Conservation (phyloP, 805 yeast genomes). For the Candida alai region DNA sequence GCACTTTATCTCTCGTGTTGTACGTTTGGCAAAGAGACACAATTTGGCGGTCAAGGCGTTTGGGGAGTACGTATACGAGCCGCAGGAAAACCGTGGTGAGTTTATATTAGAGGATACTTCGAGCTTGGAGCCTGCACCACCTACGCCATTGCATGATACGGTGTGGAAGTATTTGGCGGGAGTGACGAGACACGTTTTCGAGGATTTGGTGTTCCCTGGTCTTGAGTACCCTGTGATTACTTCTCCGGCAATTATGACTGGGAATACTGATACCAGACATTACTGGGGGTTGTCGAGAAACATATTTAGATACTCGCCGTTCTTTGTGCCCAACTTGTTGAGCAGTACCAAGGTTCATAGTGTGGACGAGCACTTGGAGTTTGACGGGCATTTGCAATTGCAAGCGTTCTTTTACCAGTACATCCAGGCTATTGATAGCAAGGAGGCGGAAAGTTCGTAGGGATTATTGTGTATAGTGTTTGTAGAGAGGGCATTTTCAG, state of each 20-base stretch:
- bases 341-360: constrained; percentile 49
- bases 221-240: constrained; percentile 35
- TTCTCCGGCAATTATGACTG: constrained; percentile 60
- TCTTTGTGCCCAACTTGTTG: constrained; percentile 27
- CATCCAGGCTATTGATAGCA: constrained; percentile 39
- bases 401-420: constrained; percentile 56
- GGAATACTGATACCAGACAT: constrained; percentile 66
- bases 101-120: constrained; percentile 14
- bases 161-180: constrained; percentile 44
- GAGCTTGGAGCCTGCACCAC: constrained; percentile 42
- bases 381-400: constrained; percentile 57
- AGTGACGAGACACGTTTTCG: constrained; percentile 43
- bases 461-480: too few relatives aligned
- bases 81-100: constrained; percentile 12
- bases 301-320: constrained; percentile 60
- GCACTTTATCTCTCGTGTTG: constrained; percentile 22
- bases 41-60: constrained; percentile 31
- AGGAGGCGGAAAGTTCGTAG: constrained; percentile 13
- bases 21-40: constrained; percentile 24
- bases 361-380: constrained; percentile 54
- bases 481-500: neutral
- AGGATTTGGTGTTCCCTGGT: constrained; percentile 38
- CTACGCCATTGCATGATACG: constrained; percentile 36
- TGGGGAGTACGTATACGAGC: constrained; percentile 21
- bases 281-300: constrained; percentile 62